Conservation (phyloP, 345 rosid species). For the Populus ilicifolia region DNA sequence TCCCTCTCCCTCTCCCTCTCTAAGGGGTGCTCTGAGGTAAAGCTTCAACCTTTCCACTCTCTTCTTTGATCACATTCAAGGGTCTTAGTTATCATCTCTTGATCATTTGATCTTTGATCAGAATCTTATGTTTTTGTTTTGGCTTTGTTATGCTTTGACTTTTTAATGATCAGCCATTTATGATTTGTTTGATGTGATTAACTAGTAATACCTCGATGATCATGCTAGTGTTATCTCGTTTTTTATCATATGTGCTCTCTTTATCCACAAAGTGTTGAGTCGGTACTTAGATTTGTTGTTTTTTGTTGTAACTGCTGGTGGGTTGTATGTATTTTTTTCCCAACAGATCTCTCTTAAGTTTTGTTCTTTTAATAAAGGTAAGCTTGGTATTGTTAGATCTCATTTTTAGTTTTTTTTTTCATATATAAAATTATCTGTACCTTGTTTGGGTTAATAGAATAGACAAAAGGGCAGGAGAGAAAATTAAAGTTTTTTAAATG, state of each 20-base stretch:
- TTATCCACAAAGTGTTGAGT: background rate
- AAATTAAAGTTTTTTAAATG: background rate
- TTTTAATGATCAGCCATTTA: background rate
- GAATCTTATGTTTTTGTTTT: background rate
- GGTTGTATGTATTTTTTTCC: background rate
- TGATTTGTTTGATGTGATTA: background rate
- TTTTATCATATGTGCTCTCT: background rate
- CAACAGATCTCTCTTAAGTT: background rate
- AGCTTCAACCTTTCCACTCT: background rate
- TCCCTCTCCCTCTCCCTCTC: background rate
- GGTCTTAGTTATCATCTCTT: background rate
- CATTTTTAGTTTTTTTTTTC: background rate
- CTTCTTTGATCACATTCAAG: background rate
- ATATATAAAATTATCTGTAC: background rate
- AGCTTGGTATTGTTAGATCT: background rate
- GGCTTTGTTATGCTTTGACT: background rate
- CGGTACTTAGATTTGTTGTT: background rate
- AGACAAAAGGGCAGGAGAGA: background rate
- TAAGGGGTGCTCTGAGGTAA: conserved; percentile 28
- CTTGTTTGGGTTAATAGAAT: background rate
- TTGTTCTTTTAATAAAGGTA: background rate
- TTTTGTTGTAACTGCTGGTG: background rate
- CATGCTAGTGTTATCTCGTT: background rate
- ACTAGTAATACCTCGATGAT: background rate
- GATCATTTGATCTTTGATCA: background rate